Conservation (phyloP, 2,329 filamentous ascomycete genomes). For the Penicillium polonicum region DNA sequence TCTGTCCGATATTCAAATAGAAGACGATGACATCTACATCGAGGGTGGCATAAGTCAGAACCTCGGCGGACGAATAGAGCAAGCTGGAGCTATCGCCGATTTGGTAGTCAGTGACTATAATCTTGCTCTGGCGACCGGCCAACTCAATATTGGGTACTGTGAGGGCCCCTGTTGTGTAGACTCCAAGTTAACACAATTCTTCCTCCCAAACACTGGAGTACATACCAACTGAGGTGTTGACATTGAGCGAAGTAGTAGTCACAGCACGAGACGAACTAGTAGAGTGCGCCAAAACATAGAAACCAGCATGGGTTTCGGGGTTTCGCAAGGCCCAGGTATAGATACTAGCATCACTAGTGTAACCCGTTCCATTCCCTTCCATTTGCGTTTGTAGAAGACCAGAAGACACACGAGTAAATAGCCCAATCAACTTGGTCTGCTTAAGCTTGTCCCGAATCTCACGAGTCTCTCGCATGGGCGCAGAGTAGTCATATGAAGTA, state of each 20-base stretch:
- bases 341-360: conserved; percentile 42
- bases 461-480: conserved; percentile 55
- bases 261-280: conserved; percentile 47
- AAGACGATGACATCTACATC: conserved; percentile 49
- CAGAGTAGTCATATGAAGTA: conserved; percentile 47
- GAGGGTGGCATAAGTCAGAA: conserved; percentile 47
- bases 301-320: conserved; percentile 50
- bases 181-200: conserved; percentile 15
- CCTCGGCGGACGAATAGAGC: conserved; percentile 53
- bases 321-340: conserved; percentile 56
- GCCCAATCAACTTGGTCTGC: conserved; percentile 55
- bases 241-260: conserved; percentile 48
- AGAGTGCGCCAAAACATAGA: conserved; percentile 52
- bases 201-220: conserved; percentile 24
- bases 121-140: conserved; percentile 54
- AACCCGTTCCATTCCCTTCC: conserved; percentile 56
- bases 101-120: conserved; percentile 54
- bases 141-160: conserved; percentile 48
- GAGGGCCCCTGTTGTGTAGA: conserved; percentile 17
- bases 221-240: conserved; percentile 49
- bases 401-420: conserved; percentile 54
- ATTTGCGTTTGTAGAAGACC: conserved; percentile 55
- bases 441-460: conserved; percentile 54
- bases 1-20: conserved; percentile 51
- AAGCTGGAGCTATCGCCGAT: conserved; percentile 48